Percentiles rank a stretch among this genome's conserved stretches.
phyloP scores from a whole-genome alignment of 2,329 filamentous ascomycete genomes.

The Salinomyces thailandicus region DNA sequence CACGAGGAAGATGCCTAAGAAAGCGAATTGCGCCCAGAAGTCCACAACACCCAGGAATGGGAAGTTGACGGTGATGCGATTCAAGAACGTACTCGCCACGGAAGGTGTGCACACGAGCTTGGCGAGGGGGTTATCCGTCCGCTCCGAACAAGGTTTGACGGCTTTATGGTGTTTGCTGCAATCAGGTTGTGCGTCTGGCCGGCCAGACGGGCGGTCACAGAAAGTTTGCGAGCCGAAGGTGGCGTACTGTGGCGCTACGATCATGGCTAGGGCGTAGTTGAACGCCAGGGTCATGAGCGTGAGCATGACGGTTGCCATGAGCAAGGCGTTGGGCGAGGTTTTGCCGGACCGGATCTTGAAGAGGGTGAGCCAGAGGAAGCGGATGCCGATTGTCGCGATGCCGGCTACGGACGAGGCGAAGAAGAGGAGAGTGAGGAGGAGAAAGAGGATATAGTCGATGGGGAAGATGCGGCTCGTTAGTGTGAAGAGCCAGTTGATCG shows the following conservation, averaged over 20 bases:
- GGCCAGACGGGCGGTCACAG: constrained; percentile 60
- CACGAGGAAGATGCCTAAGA: constrained; percentile 69
- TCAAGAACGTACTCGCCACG: constrained; percentile 84
- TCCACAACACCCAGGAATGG: constrained; percentile 87
- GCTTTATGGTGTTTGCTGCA: constrained; percentile 62
- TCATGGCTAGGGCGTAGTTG: constrained; percentile 86
- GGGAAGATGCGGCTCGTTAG: constrained; percentile 76
- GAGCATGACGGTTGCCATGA: constrained; percentile 83
- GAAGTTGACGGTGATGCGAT: constrained; percentile 85
- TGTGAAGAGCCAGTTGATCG: constrained; percentile 81
- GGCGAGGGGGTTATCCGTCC: constrained; percentile 58
- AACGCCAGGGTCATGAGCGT: constrained; percentile 81
- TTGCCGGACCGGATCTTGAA: constrained; percentile 85
- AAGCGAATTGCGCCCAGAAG: constrained; percentile 94
- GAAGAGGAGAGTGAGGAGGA: constrained; percentile 72
- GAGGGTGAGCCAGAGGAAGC: constrained; percentile 89
- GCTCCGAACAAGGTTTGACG: constrained; percentile 73
- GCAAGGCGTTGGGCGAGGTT: constrained; percentile 81
- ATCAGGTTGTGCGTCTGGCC: constrained; percentile 58
- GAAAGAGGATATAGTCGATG: constrained; percentile 83
- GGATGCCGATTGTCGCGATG: constrained; percentile 77
- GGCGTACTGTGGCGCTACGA: constrained; percentile 91
- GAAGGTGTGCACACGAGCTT: constrained; percentile 80
- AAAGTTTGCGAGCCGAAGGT: constrained; percentile 92
- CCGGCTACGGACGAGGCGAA: constrained; percentile 83